Conservation (phyloP, 257 asterid species). For the Jacaranda mimosifolia region DNA sequence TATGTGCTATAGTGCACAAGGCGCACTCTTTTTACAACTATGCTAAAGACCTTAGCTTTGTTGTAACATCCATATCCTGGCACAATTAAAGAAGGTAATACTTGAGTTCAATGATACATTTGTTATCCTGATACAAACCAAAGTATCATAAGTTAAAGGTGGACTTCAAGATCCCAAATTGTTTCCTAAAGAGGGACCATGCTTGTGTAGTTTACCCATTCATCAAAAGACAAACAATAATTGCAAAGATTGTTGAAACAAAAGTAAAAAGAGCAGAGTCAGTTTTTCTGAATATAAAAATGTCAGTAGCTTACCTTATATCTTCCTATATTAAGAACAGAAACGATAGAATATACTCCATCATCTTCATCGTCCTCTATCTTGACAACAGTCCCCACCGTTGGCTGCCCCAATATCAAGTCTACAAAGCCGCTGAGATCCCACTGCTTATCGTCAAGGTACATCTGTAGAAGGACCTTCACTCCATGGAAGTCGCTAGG, state of each 20-base stretch:
- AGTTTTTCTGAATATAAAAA: too few species aligned
- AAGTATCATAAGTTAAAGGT: neutral
- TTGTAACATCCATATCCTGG: constrained; percentile 45
- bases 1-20: too few species aligned
- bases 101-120: constrained; percentile 66
- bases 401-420: constrained; percentile 82
- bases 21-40: too few species aligned
- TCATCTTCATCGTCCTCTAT: constrained; percentile 87
- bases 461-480: constrained; percentile 79
- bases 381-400: constrained; percentile 90
- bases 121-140: constrained; percentile 51
- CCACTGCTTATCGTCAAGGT: constrained; percentile 81
- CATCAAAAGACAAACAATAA: neutral
- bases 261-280: neutral
- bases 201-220: neutral
- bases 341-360: constrained; percentile 69
- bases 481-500: constrained; percentile 90
- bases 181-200: neutral
- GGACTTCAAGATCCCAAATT: neutral
- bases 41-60: constrained; percentile 57
- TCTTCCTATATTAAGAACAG: constrained; percentile 83
- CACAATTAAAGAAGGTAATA: constrained; percentile 70
- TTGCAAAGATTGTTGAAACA: neutral
- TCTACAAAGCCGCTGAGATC: constrained; percentile 92
- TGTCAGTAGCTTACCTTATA: constrained; percentile 65